Base-by-base conservation (phyloP, 2,329 filamentous ascomycete species). In the Lecanicillium sp. region DNA sequence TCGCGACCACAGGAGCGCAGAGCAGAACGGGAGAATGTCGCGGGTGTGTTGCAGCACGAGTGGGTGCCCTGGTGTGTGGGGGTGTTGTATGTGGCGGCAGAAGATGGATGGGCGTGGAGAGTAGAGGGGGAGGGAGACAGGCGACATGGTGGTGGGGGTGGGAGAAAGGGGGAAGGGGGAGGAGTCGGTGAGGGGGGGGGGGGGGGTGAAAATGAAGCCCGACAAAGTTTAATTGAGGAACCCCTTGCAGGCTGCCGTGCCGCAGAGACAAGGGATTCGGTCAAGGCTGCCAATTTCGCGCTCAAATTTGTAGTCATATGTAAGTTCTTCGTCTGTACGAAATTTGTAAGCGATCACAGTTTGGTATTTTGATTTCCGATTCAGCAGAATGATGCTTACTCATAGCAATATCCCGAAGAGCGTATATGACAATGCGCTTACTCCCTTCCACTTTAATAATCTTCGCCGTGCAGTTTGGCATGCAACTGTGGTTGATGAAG, bases 261-360 rank as follows among this genome's bases (percentile, higher is more conserved):
- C 92, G 62, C 92, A 98, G 36, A 98, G 80, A 69, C 92, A 98
- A 36, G 92, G 92, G 53, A 98, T 96, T 47, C 92, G 87, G 62
- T 98, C 92, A 46, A 88, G 78, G 51, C 87, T 94, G 55, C 88
- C 88, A 55, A 94, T 87, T 65, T 98, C 92, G 53, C 92, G 85
- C 69, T 98, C 92, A 61, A 98, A 98, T 64, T 98, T 98, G 76
- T 98, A 98, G 69, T 98, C 92, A 68, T 98, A 98, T 3, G 92
- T 98, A 60, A 98, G 80, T 71, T 98, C 92, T 66, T 98, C 92
- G 60, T 96, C 92, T 98, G 56, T 45, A 38, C 36, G 47, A 40
- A 37, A 22, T 35, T 47, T 59, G 36, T 13, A 17, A 17, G 33
- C 22, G 37, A 14, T 41, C 14, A 13, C 17, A 13, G 6, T 20